A percentile compares a stretch with the other conserved stretches of the same genome.
Evolutionary conservation across 2,329 filamentous ascomycete genomes (phyloP).

Genomic region (Aureobasidium sp.): DNA sequence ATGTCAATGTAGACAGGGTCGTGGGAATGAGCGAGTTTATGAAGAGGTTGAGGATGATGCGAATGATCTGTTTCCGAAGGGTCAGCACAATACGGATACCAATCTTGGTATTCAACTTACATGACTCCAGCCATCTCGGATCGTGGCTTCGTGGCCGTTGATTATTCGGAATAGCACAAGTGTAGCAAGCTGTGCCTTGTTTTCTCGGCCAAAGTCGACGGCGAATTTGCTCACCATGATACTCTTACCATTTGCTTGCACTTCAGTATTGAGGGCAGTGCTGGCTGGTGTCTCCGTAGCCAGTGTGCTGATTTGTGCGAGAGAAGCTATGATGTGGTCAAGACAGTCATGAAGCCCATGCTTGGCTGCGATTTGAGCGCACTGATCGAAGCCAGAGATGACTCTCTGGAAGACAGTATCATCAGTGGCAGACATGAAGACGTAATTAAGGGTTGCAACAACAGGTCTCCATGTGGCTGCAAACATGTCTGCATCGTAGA

Average conservation of each 20-base stretch:
- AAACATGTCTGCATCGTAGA: constrained; percentile 98
- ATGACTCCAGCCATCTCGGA: constrained; percentile 69
- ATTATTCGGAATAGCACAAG: constrained; percentile 90
- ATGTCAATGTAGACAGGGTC: constrained; percentile 59
- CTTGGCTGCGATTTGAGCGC: constrained; percentile 80
- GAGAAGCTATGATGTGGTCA: constrained; percentile 84
- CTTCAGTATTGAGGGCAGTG: constrained; percentile 87
- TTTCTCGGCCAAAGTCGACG: constrained; percentile 88
- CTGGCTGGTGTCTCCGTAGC: constrained; percentile 68
- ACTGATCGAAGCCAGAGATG: constrained; percentile 92
- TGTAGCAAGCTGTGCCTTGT: constrained; percentile 86
- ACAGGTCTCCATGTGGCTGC: constrained; percentile 92
- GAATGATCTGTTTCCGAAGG: constrained; percentile 72
- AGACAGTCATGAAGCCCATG: constrained; percentile 78
- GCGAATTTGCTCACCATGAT: constrained; percentile 99
- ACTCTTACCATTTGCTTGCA: constrained; percentile 81
- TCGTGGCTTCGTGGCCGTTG: constrained; percentile 69
- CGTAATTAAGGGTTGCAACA: constrained; percentile 88
- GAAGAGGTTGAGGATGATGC: constrained; percentile 92
- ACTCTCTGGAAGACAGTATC: constrained; percentile 91
- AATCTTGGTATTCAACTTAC: constrained; percentile 48
- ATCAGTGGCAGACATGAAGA: constrained; percentile 98
- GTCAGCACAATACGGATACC: constrained; percentile 83
- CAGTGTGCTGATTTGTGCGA: constrained; percentile 84
- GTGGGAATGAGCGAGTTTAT: constrained; percentile 87